These are phyloP conservation scores for Xylariaceae sp. DNA, from an alignment of 2,329 filamentous ascomycete genomes.

Conservation along the genomic window DNA sequence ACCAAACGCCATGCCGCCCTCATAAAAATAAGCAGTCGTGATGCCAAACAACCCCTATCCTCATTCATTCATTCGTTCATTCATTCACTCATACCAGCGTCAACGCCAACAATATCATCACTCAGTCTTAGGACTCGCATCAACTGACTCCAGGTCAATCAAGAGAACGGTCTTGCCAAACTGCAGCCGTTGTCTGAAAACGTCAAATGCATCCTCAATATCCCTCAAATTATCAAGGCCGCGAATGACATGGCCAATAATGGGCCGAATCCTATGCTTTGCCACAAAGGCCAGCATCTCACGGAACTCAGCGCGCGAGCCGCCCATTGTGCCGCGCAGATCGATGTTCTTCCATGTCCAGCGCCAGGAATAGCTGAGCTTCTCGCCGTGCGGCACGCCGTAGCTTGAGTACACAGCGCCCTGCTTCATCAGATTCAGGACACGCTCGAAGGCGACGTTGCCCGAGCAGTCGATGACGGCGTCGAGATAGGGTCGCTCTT, in stretches of 20 bases:
- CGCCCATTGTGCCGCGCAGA: constrained; percentile 83
- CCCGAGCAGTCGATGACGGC: constrained; percentile 88
- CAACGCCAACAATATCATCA: neutral
- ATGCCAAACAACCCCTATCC: too few relatives aligned
- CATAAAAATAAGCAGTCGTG: neutral
- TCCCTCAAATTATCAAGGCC: constrained; percentile 70
- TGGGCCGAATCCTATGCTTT: constrained; percentile 65
- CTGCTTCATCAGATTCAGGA: constrained; percentile 64
- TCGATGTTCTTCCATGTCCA: constrained; percentile 86
- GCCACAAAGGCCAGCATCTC: constrained; percentile 84
- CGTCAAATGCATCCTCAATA: constrained; percentile 78
- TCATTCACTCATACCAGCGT: too few relatives aligned
- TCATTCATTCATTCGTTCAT: neutral
- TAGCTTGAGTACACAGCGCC: constrained; percentile 84
- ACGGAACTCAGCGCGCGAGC: constrained; percentile 79
- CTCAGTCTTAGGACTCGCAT: neutral
- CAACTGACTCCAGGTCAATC: neutral
- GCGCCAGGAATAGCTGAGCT: constrained; percentile 77
- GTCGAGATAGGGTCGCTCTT: constrained; percentile 65
- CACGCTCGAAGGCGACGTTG: constrained; percentile 67
- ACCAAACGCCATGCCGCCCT: neutral
- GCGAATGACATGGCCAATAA: constrained; percentile 69
- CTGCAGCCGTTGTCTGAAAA: constrained; percentile 79
- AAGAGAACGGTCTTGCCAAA: constrained; percentile 83
- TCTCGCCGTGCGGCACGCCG: constrained; percentile 86